phyloP scores from a whole-genome alignment of 306 rosid genomes.

The Ormosia emarginata region DNA sequence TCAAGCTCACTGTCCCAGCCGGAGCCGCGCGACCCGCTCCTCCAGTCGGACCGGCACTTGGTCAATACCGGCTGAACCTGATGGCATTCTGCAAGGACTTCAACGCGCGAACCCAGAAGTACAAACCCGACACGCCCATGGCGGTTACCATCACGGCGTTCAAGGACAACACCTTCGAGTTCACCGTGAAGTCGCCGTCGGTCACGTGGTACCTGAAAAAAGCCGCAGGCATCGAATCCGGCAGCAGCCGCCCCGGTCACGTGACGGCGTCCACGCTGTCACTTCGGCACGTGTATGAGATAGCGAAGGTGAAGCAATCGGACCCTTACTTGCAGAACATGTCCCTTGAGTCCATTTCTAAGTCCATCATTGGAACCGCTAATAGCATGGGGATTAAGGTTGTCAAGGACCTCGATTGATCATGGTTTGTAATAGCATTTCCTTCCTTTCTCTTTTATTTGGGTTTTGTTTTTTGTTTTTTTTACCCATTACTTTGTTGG shows the following conservation, averaged over 20 bases:
- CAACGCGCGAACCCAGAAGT: conserved; percentile 82
- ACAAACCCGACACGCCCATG: conserved; percentile 78
- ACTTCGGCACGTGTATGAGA: conserved; percentile 72
- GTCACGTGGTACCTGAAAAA: conserved; percentile 84
- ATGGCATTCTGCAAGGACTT: conserved; percentile 96
- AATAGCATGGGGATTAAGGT: conserved; percentile 76
- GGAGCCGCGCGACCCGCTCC: conserved; percentile 75
- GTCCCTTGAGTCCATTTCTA: conserved; percentile 72
- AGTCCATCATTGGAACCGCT: conserved; percentile 78
- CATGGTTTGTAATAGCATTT: not conserved
- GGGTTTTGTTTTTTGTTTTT: not conserved
- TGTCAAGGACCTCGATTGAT: conserved; percentile 67
- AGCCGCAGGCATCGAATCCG: conserved; percentile 72
- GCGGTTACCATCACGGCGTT: conserved; percentile 78
- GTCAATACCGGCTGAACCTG: conserved; percentile 81
- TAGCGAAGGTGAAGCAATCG: conserved; percentile 75
- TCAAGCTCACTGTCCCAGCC: conserved; percentile 66
- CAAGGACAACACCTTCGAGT: conserved; percentile 90
- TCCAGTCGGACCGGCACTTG: conserved; percentile 77
- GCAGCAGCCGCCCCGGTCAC: conserved; percentile 73
- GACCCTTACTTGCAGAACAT: conserved; percentile 56
- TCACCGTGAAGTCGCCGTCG: conserved; percentile 69
- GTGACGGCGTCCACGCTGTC: conserved; percentile 60
- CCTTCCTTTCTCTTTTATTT: not conserved
- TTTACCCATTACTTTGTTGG: not conserved